Evolutionary conservation across 352 stramenopile genomes (phyloP).

Genomic region (Phytophthora sp.): DNA sequence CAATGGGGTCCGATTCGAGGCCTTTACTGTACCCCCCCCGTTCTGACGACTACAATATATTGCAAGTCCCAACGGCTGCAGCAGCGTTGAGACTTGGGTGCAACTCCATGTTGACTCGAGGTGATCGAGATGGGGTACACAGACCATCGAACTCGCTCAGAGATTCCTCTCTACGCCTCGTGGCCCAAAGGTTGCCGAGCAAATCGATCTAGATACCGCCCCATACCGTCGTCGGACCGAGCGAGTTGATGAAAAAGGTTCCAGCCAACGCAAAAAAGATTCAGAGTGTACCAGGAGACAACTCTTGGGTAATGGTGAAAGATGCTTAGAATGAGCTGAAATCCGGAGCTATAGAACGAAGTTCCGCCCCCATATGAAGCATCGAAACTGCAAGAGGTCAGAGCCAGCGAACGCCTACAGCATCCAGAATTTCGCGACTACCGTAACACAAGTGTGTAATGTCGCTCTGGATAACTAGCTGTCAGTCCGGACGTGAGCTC

Average conservation of each 20-base stretch:
- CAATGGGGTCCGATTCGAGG: constrained; percentile 1
- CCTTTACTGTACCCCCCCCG: constrained; percentile 14
- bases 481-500: constrained; percentile 23
- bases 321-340: constrained; percentile 9
- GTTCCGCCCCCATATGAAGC: constrained; percentile 18
- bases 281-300: constrained; percentile 1
- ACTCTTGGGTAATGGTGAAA: constrained; percentile 19
- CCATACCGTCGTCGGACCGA: constrained; percentile 10
- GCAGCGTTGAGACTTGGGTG: not conserved
- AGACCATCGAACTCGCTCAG: not conserved
- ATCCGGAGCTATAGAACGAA: constrained; percentile 20
- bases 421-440: constrained; percentile 38
- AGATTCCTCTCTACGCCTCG: constrained; percentile 31
- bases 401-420: no score
- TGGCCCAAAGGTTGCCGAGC: constrained; percentile 13
- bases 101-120: constrained; percentile 17
- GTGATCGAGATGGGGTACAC: constrained; percentile 10
- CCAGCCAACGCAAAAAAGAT: constrained; percentile 13
- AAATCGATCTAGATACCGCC: no score
- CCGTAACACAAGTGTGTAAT: not conserved
- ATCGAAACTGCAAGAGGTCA: constrained; percentile 19
- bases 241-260: constrained; percentile 10
- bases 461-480: constrained; percentile 20
- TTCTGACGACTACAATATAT: no score
- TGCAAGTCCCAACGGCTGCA: not conserved